Conservation (phyloP, 208 protist species). For the Trichomonas gallinae region DNA sequence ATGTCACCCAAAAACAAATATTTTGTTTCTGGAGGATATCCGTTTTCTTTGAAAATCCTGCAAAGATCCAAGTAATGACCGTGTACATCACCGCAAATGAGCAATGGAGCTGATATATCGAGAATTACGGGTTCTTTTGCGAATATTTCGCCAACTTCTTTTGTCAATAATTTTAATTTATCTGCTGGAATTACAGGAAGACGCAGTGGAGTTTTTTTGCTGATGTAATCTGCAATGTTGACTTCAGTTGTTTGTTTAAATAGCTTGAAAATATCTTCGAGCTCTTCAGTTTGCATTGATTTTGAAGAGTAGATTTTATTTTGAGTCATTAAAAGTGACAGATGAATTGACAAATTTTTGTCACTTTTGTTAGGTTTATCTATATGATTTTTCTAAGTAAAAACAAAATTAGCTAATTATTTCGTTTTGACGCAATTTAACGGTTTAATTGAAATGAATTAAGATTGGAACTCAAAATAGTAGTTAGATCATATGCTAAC, state of each 20-base stretch:
- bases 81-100: not conserved
- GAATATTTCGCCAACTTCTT: not conserved
- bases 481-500: no score
- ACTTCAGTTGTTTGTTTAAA: not conserved
- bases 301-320: not conserved
- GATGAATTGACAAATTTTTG: no score
- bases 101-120: not conserved
- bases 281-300: not conserved
- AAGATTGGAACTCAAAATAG: no score
- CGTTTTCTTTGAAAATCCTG: not conserved
- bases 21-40: not conserved
- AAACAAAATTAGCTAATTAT: no score
- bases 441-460: no score
- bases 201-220: not conserved
- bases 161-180: not conserved
- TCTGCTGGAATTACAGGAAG: not conserved
- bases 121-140: not conserved
- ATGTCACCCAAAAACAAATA: conserved; percentile 4
- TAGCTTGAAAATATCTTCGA: not conserved
- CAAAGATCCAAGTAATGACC: not conserved
- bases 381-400: no score
- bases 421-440: no score
- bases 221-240: not conserved
- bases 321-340: no score
- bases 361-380: no score